Evolutionary conservation across 495 filamentous ascomycete genomes (phyloP), one percentile per base, ranked within the genome.

Genomic region (Neurospora cerealis): DNA sequence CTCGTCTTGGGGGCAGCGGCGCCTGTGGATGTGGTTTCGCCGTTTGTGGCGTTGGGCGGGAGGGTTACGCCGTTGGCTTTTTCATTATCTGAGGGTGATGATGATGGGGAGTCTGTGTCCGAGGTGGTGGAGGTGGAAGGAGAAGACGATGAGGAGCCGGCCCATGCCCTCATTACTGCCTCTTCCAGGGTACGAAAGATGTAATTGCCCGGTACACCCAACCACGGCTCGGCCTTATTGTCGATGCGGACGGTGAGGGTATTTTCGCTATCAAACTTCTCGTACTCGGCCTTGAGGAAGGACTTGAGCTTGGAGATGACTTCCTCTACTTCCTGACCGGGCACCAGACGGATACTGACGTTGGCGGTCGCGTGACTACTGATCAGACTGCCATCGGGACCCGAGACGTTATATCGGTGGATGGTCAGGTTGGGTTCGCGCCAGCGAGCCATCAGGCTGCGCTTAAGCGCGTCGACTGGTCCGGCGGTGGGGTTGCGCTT

Each of bases 361-460:
- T 92, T 89, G 4, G 93, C 95, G 60, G 89, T 92, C 10, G 95
- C 96, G 70, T 91, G 88, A 70, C 92, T 90, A 42, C 95, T 94
- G 75, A 99, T 97, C 36, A 97, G 89, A 15, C 93, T 93, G 4
- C 93, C 92, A 76, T 93, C 92, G 1, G 93, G 92, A 0, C 93
- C 93, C 11, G 94, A 95, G 0, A 96, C 95, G 74, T 96, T 93
- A 79, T 97, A 91, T 32, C 94, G 91, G 79, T 98, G 96, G 62
- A 98, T 91, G 0, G 96, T 98, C 36, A 98, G 85, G 24, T 95
- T 95, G 0, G 96, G 93, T 78, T 97, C 94, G n/a, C 94, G 92
- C 96, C 96, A 99, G 74, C 94, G 89, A 39, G 93, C 91, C 91
- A 96, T 96, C 19, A 99, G 86, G 24, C 90, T 94, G 36, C 88